Evolutionary conservation across 1,284 basidiomycete genomes (phyloP).

Genomic region (Ganoderma leucocontextum): DNA sequence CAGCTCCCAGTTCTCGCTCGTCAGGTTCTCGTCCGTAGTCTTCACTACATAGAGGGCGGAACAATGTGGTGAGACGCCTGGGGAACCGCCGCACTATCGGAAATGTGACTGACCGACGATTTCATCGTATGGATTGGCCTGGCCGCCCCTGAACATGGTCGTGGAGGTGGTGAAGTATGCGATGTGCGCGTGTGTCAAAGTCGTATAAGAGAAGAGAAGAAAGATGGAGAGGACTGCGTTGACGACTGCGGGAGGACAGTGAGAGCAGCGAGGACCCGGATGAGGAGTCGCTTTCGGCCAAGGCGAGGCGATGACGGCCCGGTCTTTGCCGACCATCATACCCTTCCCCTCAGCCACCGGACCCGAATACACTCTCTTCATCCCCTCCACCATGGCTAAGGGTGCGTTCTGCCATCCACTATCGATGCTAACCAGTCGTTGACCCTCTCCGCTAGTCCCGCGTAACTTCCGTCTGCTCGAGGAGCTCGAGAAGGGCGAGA

Average conservation of each 20-base stretch:
- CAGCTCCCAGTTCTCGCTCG: slow-evolving; percentile 95
- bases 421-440: not conserved
- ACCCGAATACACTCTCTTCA: slow-evolving; percentile 23
- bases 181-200: slow-evolving; percentile 4
- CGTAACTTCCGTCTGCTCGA: slow-evolving; percentile 96
- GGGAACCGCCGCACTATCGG: not conserved
- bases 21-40: slow-evolving; percentile 95
- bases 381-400: slow-evolving; percentile 61
- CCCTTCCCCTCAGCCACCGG: slow-evolving; percentile 16
- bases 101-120: slow-evolving; percentile 78
- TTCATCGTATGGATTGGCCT: slow-evolving; percentile 90
- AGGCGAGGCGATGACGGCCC: slow-evolving; percentile 31
- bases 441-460: slow-evolving; percentile 69
- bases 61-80: slow-evolving; percentile 8
- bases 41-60: slow-evolving; percentile 62
- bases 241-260: slow-evolving; percentile 31
- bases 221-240: slow-evolving; percentile 24
- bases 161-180: slow-evolving; percentile 2
- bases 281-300: not conserved
- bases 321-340: slow-evolving; percentile 24
- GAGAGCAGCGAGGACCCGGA: slow-evolving; percentile 12
- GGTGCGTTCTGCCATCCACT: slow-evolving; percentile 43
- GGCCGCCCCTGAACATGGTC: slow-evolving; percentile 71
- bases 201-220: slow-evolving; percentile 15
- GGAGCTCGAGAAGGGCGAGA: slow-evolving; percentile 99